Evolutionary conservation across 768 basidiomycete species (phyloP).

Genomic region (Hericium coralloides): DNA sequence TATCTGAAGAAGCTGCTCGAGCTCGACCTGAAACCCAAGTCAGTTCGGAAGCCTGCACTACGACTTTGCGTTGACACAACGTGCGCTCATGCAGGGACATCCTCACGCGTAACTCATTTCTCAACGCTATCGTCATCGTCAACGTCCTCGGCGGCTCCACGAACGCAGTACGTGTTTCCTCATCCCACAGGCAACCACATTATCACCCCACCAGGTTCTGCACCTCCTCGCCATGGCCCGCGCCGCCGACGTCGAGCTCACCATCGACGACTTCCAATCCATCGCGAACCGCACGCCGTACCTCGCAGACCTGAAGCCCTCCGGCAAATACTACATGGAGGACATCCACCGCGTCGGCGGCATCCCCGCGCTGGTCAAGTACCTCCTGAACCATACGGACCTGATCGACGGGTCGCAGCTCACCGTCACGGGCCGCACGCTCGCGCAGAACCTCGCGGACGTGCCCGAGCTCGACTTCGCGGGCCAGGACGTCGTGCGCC

Average conservation of each 20-base stretch:
- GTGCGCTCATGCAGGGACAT: constrained; percentile 39
- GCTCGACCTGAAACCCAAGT: constrained; percentile 77
- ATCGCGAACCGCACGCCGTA: constrained; percentile 76
- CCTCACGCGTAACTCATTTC: constrained; percentile 59
- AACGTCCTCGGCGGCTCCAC: constrained; percentile 83
- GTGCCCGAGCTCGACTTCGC: constrained; percentile 63
- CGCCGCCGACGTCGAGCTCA: constrained; percentile 64
- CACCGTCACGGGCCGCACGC: constrained; percentile 87
- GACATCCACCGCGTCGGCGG: constrained; percentile 83
- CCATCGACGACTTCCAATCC: constrained; percentile 80
- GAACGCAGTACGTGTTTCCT: constrained; percentile 49
- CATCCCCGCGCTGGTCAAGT: constrained; percentile 77
- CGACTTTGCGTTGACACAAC: background rate
- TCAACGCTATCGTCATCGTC: constrained; percentile 77
- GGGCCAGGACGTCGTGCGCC: constrained; percentile 68
- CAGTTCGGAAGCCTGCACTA: background rate
- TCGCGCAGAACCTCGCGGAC: constrained; percentile 80
- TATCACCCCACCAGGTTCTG: constrained; percentile 44
- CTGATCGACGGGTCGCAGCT: constrained; percentile 75
- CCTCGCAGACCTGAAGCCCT: constrained; percentile 80
- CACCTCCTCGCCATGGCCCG: constrained; percentile 82
- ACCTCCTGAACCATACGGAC: constrained; percentile 67
- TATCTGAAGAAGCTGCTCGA: constrained; percentile 70
- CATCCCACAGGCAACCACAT: background rate
- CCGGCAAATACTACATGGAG: constrained; percentile 85